These are phyloP conservation scores for Jaenimonas drosophilae DNA, from an alignment of 208 protist species.

Conservation along the genomic window DNA sequence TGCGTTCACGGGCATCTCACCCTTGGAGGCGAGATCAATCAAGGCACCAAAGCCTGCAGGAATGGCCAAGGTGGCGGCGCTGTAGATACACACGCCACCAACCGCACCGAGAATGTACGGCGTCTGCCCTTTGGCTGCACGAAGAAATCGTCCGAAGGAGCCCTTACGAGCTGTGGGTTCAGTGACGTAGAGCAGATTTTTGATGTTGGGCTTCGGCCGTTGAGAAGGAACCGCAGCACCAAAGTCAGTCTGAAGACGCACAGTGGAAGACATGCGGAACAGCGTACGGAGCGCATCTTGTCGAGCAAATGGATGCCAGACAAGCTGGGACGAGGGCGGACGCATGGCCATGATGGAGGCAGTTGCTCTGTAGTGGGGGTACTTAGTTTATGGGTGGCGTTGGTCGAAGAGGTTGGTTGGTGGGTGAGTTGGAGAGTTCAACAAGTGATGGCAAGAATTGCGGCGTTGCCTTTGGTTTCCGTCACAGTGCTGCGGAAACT, in stretches of 20 bases:
- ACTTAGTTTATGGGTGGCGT: no score
- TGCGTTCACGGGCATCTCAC: conserved; percentile 65
- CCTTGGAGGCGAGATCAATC: conserved; percentile 74
- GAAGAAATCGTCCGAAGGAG: conserved; percentile 53
- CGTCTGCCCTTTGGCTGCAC: conserved; percentile 27
- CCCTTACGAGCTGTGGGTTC: conserved; percentile 50
- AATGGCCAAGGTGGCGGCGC: conserved; percentile 72
- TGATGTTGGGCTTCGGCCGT: conserved; percentile 28
- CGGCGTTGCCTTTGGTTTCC: no score
- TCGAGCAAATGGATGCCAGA: conserved; percentile 52
- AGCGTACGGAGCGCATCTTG: no score
- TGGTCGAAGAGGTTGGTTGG: no score
- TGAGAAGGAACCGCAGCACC: conserved; percentile 55
- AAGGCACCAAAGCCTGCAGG: conserved; percentile 69
- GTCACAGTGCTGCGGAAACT: no score
- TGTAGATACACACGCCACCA: conserved; percentile 57
- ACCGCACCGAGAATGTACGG: conserved; percentile 59
- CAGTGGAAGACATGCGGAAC: no score
- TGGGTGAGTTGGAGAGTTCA: no score
- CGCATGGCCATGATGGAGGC: no score
- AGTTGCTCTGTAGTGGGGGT: no score
- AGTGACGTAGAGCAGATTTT: conserved; percentile 38
- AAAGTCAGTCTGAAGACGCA: conserved; percentile 61
- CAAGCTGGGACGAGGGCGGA: conserved; percentile 19
- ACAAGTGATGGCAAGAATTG: no score